Conservation (phyloP, 352 stramenopile species). For the Phytophthora agathidicida region DNA sequence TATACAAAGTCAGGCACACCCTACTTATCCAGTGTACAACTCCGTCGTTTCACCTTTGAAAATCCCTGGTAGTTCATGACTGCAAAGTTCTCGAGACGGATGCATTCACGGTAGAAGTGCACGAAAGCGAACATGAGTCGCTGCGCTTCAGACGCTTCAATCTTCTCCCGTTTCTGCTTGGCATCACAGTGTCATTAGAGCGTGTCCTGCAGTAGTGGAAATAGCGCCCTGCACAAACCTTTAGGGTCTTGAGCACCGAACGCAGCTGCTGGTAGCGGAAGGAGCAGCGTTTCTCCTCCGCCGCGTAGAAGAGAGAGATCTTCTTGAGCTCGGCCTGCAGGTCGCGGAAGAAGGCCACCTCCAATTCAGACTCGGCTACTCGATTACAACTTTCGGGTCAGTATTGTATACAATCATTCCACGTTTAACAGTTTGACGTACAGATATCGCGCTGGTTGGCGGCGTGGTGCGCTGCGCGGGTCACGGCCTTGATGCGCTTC, state of each 20-base stretch:
- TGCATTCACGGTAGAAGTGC: conserved; percentile 85
- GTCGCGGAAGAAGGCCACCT: conserved; percentile 84
- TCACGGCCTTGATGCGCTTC: conserved; percentile 84
- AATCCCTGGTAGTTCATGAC: conserved; percentile 89
- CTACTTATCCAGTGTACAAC: no score
- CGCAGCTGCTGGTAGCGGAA: conserved; percentile 77
- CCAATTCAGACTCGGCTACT: conserved; percentile 66
- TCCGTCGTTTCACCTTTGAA: conserved; percentile 56
- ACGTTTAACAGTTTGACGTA: conserved; percentile 16
- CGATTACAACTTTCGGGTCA: not conserved
- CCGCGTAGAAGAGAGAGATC: conserved; percentile 78
- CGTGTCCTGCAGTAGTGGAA: not conserved
- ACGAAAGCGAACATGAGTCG: conserved; percentile 84
- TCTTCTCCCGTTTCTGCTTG: conserved; percentile 42
- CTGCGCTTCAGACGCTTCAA: conserved; percentile 60
- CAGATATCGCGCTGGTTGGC: conserved; percentile 54
- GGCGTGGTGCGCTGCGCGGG: conserved; percentile 41
- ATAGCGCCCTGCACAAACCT: conserved; percentile 30
- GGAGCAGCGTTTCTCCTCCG: conserved; percentile 75
- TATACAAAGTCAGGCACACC: not conserved
- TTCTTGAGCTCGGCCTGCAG: conserved; percentile 80
- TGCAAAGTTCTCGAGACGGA: conserved; percentile 82
- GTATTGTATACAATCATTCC: not conserved
- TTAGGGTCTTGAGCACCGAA: conserved; percentile 71
- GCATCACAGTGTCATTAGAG: not conserved